Percentiles rank a stretch among this genome's conserved stretches.
Conservation (phyloP, 2,329 filamentous ascomycete species). For the Geoglossum cookeanum region DNA sequence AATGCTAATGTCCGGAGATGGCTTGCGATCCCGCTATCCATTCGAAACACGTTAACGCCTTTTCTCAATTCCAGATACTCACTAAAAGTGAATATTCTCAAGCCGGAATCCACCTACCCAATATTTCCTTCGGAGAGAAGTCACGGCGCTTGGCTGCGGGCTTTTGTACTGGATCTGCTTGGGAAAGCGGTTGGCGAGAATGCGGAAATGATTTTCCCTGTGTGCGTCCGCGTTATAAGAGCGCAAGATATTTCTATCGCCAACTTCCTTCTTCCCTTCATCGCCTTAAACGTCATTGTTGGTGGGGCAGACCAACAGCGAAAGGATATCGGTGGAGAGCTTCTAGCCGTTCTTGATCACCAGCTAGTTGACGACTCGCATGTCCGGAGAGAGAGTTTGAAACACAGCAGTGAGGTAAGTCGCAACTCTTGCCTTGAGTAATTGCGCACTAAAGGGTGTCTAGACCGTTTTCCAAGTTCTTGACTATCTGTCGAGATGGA, state of each 20-base stretch:
- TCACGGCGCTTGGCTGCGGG: conserved; percentile 67
- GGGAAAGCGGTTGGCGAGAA: conserved; percentile 57
- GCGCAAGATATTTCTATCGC: conserved; percentile 74
- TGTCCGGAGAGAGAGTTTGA: conserved; percentile 52
- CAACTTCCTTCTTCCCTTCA: conserved; percentile 75
- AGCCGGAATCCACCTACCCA: conserved; percentile 47
- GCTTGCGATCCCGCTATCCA: conserved; percentile 54
- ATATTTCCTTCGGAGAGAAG: conserved; percentile 50
- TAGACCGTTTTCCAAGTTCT: conserved; percentile 77
- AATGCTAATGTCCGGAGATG: conserved; percentile 53
- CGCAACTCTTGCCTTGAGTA: neutral
- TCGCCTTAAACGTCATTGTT: conserved; percentile 65
- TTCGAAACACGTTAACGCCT: conserved; percentile 67
- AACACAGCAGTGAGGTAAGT: conserved; percentile 69
- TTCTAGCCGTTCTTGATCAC: conserved; percentile 54
- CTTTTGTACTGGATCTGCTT: conserved; percentile 64
- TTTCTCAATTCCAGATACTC: conserved; percentile 73
- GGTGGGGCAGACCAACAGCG: conserved; percentile 48
- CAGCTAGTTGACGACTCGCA: conserved; percentile 33
- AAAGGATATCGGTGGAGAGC: conserved; percentile 47
- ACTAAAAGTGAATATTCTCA: conserved; percentile 39
- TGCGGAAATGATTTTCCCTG: conserved; percentile 58
- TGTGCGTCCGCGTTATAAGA: conserved; percentile 63
- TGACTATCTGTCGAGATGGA: conserved; percentile 81
- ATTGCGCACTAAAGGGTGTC: conserved; percentile 10